Evolutionary conservation across 2,329 filamentous ascomycete genomes (phyloP).

Genomic region (Aspergillus texensis): DNA sequence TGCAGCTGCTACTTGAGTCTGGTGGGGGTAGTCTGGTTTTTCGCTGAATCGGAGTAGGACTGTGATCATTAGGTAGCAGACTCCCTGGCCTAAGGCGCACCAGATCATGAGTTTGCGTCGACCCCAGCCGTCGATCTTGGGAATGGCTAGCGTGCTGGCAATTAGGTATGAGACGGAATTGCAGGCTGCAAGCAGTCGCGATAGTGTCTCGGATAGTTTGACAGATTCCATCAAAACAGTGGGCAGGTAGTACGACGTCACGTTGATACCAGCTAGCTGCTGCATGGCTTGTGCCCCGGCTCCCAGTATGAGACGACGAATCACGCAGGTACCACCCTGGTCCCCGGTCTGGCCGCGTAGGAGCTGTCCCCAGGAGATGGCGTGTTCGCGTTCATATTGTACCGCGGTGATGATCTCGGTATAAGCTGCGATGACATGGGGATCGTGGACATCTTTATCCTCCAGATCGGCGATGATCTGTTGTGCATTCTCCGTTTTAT

Average conservation of each 20-base stretch:
- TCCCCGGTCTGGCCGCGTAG: constrained; percentile 45
- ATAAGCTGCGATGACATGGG: constrained; percentile 46
- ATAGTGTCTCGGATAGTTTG: constrained; percentile 37
- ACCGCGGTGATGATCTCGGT: constrained; percentile 52
- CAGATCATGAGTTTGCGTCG: constrained; percentile 54
- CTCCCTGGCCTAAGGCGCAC: constrained; percentile 51
- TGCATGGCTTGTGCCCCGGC: constrained; percentile 47
- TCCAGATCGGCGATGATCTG: constrained; percentile 45
- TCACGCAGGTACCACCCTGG: constrained; percentile 34
- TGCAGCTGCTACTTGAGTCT: constrained; percentile 50
- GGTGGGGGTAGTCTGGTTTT: constrained; percentile 28
- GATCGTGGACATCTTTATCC: constrained; percentile 36
- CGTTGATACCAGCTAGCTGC: constrained; percentile 42
- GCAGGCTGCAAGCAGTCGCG: constrained; percentile 49
- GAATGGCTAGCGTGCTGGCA: constrained; percentile 45
- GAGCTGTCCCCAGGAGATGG: constrained; percentile 54
- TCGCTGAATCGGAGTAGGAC: constrained; percentile 39
- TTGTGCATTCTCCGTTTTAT: constrained; percentile 39
- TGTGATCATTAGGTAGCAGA: constrained; percentile 54
- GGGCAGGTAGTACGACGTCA: constrained; percentile 42
- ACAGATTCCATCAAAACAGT: constrained; percentile 49
- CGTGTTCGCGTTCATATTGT: constrained; percentile 53
- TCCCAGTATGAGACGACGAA: constrained; percentile 49
- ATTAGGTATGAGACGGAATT: constrained; percentile 52
- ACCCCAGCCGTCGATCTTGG: constrained; percentile 53